Base-by-base conservation (phyloP, 2,329 filamentous ascomycete species). In the Alternaria sp. region DNA sequence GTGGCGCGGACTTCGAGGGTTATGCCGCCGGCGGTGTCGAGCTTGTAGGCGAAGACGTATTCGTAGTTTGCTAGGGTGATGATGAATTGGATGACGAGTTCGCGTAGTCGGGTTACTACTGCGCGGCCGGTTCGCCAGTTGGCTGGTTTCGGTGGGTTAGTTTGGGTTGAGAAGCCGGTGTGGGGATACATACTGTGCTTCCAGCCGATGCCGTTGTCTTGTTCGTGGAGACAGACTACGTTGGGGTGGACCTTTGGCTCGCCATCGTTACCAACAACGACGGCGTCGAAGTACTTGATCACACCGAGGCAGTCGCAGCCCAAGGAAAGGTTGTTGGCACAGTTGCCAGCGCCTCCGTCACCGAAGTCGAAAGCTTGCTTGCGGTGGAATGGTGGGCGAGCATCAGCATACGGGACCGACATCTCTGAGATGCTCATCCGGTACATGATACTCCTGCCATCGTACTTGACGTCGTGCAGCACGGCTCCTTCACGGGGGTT, bases 311-410 rank as follows among this genome's bases (percentile, higher is more conserved):
- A 89, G 71, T 92, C 90, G 62, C 89, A 91, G 15, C 90, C 89
- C 3, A 91, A 82, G 15, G 84, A 82, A 1, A 92, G 83, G 66
- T 91, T 91, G 73, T 93, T 93, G 15, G 89, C 88, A 51, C 85
- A 87, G 52, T 87, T 85, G 2, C 90, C 90, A 23, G 88, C 87
- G 6, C 90, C 90, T 10, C 86, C 88, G 62, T 92, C 89, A 8
- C 90, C 90, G 63, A 92, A 87, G 69, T 92, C 90, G 69, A 93
- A 92, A 1, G 90, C 90, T 57, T 89, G 87, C 75, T 93, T 92
- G 45, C 89, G 85, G 56, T 90, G 88, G 74, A 87, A 91, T 0
- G 89, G 90, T 0, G 84, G 80, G 2, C 90, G 85, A 8, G 77
- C 88, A 69, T 92, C 90, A 4, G 83, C 89, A 67, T 92, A 92